Conservation (phyloP, 1,284 basidiomycete species). For the Bothia castanella region DNA sequence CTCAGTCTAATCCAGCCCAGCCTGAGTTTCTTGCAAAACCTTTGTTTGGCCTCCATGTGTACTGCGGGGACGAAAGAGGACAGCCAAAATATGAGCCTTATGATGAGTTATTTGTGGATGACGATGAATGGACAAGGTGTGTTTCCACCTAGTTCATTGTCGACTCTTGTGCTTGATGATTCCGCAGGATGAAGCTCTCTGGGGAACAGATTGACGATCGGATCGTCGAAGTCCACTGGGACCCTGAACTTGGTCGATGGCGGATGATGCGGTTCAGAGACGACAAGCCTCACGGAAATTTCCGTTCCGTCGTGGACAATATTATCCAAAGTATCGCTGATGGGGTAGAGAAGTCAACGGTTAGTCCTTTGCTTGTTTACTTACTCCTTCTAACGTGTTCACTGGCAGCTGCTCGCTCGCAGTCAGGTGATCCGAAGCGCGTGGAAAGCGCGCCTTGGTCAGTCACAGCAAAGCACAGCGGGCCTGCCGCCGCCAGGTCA, state of each 20-base stretch:
- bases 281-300: slow-evolving; percentile 90
- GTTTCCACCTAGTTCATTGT: slow-evolving; percentile 29
- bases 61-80: slow-evolving; percentile 64
- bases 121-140: slow-evolving; percentile 91
- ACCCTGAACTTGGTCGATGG: slow-evolving; percentile 64
- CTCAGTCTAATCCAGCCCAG: slow-evolving; percentile 45
- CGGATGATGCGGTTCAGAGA: slow-evolving; percentile 88
- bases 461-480: slow-evolving; percentile 27
- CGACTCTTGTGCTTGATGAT: slow-evolving; percentile 8
- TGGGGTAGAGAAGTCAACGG: slow-evolving; percentile 83
- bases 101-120: slow-evolving; percentile 82
- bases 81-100: slow-evolving; percentile 73
- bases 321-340: slow-evolving; percentile 87
- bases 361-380: slow-evolving; percentile 37
- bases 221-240: slow-evolving; percentile 94
- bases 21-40: slow-evolving; percentile 88
- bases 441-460: slow-evolving; percentile 56
- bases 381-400: slow-evolving; percentile 11
- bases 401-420: slow-evolving; percentile 56
- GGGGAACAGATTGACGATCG: slow-evolving; percentile 91
- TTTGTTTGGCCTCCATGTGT: slow-evolving; percentile 78
- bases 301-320: slow-evolving; percentile 74
- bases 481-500: slow-evolving; percentile 16
- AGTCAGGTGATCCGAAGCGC: slow-evolving; percentile 57
- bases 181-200: slow-evolving; percentile 72